Base-by-base conservation (phyloP, 352 stramenopile species). In the Phytophthora idaei region DNA sequence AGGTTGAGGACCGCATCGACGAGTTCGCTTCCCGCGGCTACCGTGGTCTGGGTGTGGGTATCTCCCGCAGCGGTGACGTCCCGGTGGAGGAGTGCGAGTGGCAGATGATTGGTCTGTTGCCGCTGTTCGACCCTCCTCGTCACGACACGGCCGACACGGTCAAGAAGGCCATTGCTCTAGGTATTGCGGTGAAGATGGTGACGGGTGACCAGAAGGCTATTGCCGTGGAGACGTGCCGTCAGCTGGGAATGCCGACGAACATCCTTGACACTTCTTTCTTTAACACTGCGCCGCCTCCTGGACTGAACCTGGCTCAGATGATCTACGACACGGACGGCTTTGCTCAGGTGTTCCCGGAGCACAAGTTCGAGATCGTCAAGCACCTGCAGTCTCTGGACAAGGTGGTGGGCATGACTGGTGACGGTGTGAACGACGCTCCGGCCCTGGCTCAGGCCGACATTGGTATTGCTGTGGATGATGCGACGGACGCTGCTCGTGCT, bases 171-270 rank as follows among this genome's bases (percentile, higher is more conserved):
- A 83, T 97, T 67, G 82, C 93, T 66, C 79, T 95, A 14, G 96
- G 96, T 49, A 93, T 99, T 53, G 81, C 76, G 1, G 94, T 99
- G 28, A 98, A 98, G 79, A 98, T 98, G 94, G 90, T 99, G 41
- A 99, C 96, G 29, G 96, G 96, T 70, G 96, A 99, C 69, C 95
- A 98, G 74, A 80, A 85, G 39, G 80, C 90, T 36, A 98, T 98
- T 72, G 95, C 93, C 44, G 80, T 94, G 27, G 91, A 98, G 78
- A 99, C 95, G 54, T 93, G 89, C 58, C 87, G 83, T 75, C 78
- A 88, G 49, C 61, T 99, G 63, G 90, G 81, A 72, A 95, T 98
- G 81, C 92, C 86, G 11, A 92, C 84, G 6, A 90, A 94, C 71
- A 94, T 95, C 57, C 58, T 92, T 27, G 81, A 93, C 69, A 87